These are phyloP conservation scores for Sequoia sempervirens DNA, from an alignment of 75 land plant genomes.

Conservation along the genomic window DNA sequence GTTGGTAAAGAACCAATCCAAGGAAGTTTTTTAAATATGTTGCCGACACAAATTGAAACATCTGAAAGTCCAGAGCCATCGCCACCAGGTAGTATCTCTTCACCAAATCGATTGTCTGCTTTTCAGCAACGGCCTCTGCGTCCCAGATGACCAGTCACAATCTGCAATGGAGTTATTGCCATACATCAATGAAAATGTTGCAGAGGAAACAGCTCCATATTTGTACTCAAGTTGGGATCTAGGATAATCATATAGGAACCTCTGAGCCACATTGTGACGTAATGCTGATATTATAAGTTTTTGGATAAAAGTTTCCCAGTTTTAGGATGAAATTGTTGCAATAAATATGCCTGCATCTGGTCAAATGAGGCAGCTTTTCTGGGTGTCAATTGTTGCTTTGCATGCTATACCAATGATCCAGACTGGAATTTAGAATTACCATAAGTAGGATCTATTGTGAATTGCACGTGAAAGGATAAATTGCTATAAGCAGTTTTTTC, in stretches of 20 bases:
- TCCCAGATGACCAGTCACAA: neutral
- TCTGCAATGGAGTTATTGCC: neutral
- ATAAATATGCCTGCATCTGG: constrained; percentile 10
- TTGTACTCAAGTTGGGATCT: constrained; percentile 10
- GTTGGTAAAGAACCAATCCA: constrained; percentile 35
- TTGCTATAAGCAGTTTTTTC: constrained; percentile 4
- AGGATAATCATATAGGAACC: constrained; percentile 11
- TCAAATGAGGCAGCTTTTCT: constrained; percentile 4
- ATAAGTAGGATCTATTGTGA: too few relatives aligned
- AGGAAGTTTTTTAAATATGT: constrained; percentile 54
- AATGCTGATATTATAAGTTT: constrained; percentile 9
- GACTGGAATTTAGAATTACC: neutral
- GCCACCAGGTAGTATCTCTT: constrained; percentile 25
- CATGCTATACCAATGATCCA: constrained; percentile 1
- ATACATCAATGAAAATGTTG: neutral
- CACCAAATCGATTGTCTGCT: constrained; percentile 5
- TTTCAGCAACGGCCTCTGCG: neutral
- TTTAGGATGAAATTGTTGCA: constrained; percentile 7
- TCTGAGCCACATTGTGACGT: constrained; percentile 7
- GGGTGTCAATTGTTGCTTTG: constrained; percentile 5
- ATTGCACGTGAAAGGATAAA: neutral
- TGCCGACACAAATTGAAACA: constrained; percentile 55
- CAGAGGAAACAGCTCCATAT: neutral
- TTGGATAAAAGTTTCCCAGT: constrained; percentile 3
- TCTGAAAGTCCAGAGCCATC: constrained; percentile 58